These are phyloP conservation scores for Elaeis oleifera DNA, from an alignment of 202 grass and related monocot species.

Conservation along the genomic window DNA sequence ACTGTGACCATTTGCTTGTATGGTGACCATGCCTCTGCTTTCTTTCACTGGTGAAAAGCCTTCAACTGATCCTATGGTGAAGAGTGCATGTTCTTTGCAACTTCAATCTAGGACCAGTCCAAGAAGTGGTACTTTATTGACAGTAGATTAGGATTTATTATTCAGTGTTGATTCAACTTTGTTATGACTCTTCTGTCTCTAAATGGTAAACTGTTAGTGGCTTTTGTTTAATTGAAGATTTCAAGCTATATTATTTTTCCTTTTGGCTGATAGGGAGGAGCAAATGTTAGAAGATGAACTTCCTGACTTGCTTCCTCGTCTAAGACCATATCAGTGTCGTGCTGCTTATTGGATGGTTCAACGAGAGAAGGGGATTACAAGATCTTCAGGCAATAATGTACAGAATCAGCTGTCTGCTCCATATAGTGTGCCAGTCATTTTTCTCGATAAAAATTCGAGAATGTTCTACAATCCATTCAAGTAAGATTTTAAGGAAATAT, in stretches of 20 bases:
- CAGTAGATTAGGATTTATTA: no score
- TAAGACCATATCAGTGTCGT: conserved; percentile 92
- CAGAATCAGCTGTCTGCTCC: conserved; percentile 39
- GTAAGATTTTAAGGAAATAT: conserved; percentile 39
- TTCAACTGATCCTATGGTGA: no score
- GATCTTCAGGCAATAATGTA: conserved; percentile 16
- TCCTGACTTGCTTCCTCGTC: conserved; percentile 63
- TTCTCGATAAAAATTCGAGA: conserved; percentile 51
- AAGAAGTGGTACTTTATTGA: no score
- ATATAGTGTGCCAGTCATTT: conserved; percentile 70
- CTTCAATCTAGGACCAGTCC: no score
- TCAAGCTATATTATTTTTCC: not conserved
- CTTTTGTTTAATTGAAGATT: not conserved
- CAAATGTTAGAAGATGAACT: conserved; percentile 49
- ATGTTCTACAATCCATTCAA: conserved; percentile 99
- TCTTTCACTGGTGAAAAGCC: no score
- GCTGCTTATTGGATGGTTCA: conserved; percentile 95
- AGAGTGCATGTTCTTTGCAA: no score
- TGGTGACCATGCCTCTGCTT: no score
- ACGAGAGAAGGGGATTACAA: conserved; percentile 46
- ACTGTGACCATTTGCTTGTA: no score
- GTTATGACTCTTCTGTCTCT: no score
- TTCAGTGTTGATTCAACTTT: no score
- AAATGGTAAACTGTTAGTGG: no score
- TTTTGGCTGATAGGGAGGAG: conserved; percentile 39